phyloP scores from a whole-genome alignment of 2,329 filamentous ascomycete species.

The Stachybotrys chartarum region DNA sequence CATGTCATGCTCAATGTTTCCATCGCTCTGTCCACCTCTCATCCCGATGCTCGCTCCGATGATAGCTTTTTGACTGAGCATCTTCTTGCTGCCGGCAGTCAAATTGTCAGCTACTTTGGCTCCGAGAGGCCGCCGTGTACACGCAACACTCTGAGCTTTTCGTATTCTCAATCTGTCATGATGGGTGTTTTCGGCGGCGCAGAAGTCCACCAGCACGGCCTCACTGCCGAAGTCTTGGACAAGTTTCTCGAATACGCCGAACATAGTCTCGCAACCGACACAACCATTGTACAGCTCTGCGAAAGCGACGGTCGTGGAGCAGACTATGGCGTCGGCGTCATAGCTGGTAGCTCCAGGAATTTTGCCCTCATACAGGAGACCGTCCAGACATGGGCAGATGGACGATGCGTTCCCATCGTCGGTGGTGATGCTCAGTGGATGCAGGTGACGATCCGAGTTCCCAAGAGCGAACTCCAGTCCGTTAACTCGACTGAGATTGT shows the following conservation, averaged over 20 bases:
- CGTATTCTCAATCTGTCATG: slow-evolving; percentile 6
- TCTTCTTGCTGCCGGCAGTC: slow-evolving; percentile 1
- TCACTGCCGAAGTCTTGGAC: slow-evolving; percentile 6
- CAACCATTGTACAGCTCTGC: slow-evolving; percentile 20
- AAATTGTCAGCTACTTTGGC: slow-evolving; percentile 1
- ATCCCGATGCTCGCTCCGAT: not conserved
- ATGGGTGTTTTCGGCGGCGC: slow-evolving; percentile 11
- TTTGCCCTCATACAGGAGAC: slow-evolving; percentile 16
- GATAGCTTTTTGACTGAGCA: slow-evolving; percentile 1
- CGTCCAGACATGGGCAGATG: slow-evolving; percentile 3
- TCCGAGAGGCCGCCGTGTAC: slow-evolving; percentile 3
- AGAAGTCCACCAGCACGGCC: slow-evolving; percentile 11
- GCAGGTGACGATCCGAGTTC: slow-evolving; percentile 8
- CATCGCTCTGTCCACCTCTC: not conserved
- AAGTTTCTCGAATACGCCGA: slow-evolving; percentile 5
- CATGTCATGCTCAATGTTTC: slow-evolving; percentile 5
- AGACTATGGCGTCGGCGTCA: slow-evolving; percentile 18
- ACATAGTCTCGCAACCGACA: slow-evolving; percentile 4
- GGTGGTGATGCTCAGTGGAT: slow-evolving; percentile 3
- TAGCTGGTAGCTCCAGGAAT: slow-evolving; percentile 14
- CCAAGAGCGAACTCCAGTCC: not conserved
- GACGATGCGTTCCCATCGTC: slow-evolving; percentile 6
- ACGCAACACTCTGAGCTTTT: slow-evolving; percentile 3
- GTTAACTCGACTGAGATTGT: slow-evolving; percentile 3
- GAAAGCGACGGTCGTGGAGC: slow-evolving; percentile 11